Evolutionary conservation across 768 basidiomycete species (phyloP).

Genomic region (Mycena venus): DNA sequence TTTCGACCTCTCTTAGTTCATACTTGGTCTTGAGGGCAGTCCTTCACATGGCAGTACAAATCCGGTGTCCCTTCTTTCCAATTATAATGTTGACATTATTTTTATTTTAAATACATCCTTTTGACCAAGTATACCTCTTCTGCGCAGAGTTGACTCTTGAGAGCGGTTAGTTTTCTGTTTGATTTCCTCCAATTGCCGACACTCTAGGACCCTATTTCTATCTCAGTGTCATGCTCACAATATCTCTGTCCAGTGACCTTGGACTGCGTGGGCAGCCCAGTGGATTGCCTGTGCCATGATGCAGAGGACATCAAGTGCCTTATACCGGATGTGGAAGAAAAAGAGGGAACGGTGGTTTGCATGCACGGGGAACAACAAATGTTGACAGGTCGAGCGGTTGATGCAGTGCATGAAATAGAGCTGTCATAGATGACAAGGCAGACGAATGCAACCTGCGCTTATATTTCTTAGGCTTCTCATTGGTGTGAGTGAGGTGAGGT

Average conservation of each 20-base stretch:
- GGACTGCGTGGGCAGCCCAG: constrained; percentile 67
- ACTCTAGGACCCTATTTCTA: too few species aligned
- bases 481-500: not conserved
- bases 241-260: too few species aligned
- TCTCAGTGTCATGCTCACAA: too few species aligned
- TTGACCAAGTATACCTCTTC: too few species aligned
- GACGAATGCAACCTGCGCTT: constrained; percentile 33
- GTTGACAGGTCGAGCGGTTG: constrained; percentile 70
- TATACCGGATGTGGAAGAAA: constrained; percentile 72
- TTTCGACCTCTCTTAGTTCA: too few species aligned
- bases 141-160: too few species aligned
- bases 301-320: constrained; percentile 82
- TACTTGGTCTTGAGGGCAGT: too few species aligned
- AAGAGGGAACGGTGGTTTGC: constrained; percentile 73
- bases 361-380: constrained; percentile 78
- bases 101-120: too few species aligned
- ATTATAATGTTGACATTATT: too few species aligned
- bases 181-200: not conserved
- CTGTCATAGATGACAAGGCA: constrained; percentile 17
- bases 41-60: too few species aligned
- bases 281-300: constrained; percentile 80
- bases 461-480: too few species aligned
- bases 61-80: too few species aligned
- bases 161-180: constrained; percentile 59
- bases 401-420: constrained; percentile 50